Conservation (phyloP, 2,329 filamentous ascomycete species). For the Fusarium oxysporum region DNA sequence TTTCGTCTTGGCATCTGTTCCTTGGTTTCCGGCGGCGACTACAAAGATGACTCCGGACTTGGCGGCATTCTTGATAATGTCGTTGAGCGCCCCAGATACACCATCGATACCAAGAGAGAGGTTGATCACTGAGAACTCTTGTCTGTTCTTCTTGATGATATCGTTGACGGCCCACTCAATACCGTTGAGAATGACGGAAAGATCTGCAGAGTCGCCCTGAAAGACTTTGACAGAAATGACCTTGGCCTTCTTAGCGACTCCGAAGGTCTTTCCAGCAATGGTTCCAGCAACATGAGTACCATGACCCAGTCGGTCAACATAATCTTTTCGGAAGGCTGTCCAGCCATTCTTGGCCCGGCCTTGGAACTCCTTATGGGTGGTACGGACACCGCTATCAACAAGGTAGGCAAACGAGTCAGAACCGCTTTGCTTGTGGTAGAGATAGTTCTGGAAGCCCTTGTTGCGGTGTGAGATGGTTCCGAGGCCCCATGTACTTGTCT, state of each 20-base stretch:
- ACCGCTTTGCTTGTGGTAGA: constrained; percentile 60
- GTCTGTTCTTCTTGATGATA: constrained; percentile 54
- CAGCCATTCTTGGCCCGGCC: constrained; percentile 58
- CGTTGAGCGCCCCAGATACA: constrained; percentile 59
- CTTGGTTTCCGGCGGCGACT: constrained; percentile 66
- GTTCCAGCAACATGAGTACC: constrained; percentile 57
- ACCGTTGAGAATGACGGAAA: constrained; percentile 50
- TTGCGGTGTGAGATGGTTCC: constrained; percentile 48
- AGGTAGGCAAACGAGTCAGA: constrained; percentile 67
- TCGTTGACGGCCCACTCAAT: constrained; percentile 59
- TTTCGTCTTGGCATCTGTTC: constrained; percentile 36
- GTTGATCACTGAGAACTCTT: constrained; percentile 61
- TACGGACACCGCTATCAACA: constrained; percentile 72
- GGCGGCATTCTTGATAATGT: constrained; percentile 59
- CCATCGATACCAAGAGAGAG: constrained; percentile 64
- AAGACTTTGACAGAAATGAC: constrained; percentile 62
- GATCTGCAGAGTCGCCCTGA: constrained; percentile 43
- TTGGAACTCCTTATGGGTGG: constrained; percentile 65
- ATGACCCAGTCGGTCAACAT: constrained; percentile 53
- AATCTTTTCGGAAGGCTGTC: constrained; percentile 43
- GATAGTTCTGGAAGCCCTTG: constrained; percentile 52
- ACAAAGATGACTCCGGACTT: constrained; percentile 62
- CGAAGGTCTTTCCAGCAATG: constrained; percentile 51
- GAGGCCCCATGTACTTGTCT: constrained; percentile 48
- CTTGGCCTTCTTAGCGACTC: constrained; percentile 58